These are phyloP conservation scores for Colletotrichum sp. DNA, from an alignment of 2,329 filamentous ascomycete species.

Conservation along the genomic window DNA sequence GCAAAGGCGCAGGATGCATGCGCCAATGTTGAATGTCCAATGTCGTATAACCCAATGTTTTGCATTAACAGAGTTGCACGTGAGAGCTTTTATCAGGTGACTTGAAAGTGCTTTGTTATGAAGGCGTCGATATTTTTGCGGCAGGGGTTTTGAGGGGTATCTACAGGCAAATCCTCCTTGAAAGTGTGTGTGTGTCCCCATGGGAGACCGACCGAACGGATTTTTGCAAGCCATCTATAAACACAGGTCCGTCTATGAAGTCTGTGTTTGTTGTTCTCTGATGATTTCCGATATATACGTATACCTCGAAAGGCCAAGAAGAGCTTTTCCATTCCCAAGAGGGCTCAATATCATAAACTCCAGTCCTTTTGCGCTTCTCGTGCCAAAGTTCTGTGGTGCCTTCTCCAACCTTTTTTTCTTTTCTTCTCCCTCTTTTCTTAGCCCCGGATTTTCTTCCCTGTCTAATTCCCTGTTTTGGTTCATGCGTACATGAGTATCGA, in stretches of 20 bases:
- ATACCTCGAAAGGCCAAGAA: not conserved
- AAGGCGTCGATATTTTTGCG: not conserved
- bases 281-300: not conserved
- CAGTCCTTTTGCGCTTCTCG: not conserved
- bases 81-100: not conserved
- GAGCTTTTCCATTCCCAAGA: not conserved
- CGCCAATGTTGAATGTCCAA: not conserved
- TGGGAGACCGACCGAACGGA: not conserved
- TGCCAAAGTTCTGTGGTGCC: conserved; percentile 2
- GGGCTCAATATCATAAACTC: not conserved
- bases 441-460: not conserved
- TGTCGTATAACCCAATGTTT: conserved; percentile 5
- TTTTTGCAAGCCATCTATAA: not conserved
- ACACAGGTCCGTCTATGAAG: not conserved
- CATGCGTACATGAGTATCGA: not conserved
- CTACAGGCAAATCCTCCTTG: not conserved
- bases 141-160: not conserved
- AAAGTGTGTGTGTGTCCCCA: not conserved
- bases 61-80: not conserved
- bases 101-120: not conserved
- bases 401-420: not conserved
- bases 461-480: not conserved
- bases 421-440: not conserved
- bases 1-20: not conserved
- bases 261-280: not conserved